Conservation (phyloP, 1,139 yeast species). For the Suhomyces kunorum region DNA sequence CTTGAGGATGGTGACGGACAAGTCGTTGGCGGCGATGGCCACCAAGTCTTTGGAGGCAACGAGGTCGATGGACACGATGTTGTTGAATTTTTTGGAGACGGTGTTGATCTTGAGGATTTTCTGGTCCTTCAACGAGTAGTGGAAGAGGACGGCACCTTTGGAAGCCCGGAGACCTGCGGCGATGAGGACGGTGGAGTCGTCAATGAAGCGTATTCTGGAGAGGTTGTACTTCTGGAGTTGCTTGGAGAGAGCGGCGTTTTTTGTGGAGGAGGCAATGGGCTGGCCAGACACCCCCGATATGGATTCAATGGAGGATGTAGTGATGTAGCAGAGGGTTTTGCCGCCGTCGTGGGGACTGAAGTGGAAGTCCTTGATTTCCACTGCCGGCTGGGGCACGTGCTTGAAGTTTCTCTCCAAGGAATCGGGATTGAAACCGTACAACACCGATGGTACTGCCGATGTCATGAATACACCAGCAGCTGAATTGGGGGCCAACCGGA, state of each 20-base stretch:
- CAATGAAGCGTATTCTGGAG: constrained; percentile 61
- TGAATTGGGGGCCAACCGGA: constrained; percentile 54
- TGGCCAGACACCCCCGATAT: constrained; percentile 50
- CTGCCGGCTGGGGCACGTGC: constrained; percentile 26
- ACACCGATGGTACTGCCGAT: constrained; percentile 57
- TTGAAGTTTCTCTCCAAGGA: constrained; percentile 47
- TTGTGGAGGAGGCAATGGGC: constrained; percentile 35
- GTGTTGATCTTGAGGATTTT: constrained; percentile 44
- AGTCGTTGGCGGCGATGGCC: constrained; percentile 77
- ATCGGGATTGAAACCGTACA: constrained; percentile 60
- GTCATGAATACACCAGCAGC: constrained; percentile 64
- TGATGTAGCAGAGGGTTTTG: constrained; percentile 57
- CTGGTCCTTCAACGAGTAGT: constrained; percentile 45
- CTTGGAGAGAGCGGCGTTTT: constrained; percentile 23
- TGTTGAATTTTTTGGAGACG: constrained; percentile 56
- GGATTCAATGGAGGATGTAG: constrained; percentile 54
- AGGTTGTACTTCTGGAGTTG: constrained; percentile 40
- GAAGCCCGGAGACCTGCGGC: constrained; percentile 54
- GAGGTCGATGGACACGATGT: constrained; percentile 70
- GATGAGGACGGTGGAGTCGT: constrained; percentile 52
- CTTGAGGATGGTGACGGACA: constrained; percentile 59
- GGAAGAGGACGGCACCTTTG: constrained; percentile 40
- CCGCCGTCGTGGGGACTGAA: constrained; percentile 45
- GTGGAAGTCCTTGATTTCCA: constrained; percentile 43
- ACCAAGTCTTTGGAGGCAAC: constrained; percentile 47